phyloP scores from a whole-genome alignment of 2,329 filamentous ascomycete genomes.

The Aspergillus hiratsukae region DNA sequence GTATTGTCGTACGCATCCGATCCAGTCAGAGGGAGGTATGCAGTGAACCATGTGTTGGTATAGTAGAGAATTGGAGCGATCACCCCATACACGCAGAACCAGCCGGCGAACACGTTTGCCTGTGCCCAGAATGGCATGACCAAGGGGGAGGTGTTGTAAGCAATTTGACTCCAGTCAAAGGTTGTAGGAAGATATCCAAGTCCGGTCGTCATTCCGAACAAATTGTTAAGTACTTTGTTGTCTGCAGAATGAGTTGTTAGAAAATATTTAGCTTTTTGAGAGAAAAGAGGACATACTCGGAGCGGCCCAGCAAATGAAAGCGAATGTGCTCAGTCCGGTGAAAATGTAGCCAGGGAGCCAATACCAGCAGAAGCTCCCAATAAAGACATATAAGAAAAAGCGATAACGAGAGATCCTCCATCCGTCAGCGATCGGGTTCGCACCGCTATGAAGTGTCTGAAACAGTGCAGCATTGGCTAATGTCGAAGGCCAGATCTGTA shows the following conservation, averaged over 20 bases:
- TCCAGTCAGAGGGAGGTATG: slow-evolving; percentile 25
- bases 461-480: slow-evolving; percentile 33
- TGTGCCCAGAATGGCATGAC: slow-evolving; percentile 34
- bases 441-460: slow-evolving; percentile 30
- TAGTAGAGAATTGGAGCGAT: slow-evolving; percentile 31
- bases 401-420: slow-evolving; percentile 26
- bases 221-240: slow-evolving; percentile 36
- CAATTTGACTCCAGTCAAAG: slow-evolving; percentile 48
- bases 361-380: slow-evolving; percentile 20
- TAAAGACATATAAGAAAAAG: slow-evolving; percentile 18
- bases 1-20: slow-evolving; percentile 35
- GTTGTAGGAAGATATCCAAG: slow-evolving; percentile 48
- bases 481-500: slow-evolving; percentile 31
- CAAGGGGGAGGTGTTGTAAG: slow-evolving; percentile 22
- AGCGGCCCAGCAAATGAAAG: slow-evolving; percentile 42
- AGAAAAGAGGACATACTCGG: slow-evolving; percentile 27
- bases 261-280: slow-evolving; percentile 20
- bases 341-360: slow-evolving; percentile 30
- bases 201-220: slow-evolving; percentile 36
- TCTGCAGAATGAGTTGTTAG: slow-evolving; percentile 31
- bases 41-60: slow-evolving; percentile 26
- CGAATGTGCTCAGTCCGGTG: slow-evolving; percentile 26
- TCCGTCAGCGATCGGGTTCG: slow-evolving; percentile 35
- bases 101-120: slow-evolving; percentile 36
- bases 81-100: slow-evolving; percentile 34